Evolutionary conservation across 805 yeast species (phyloP), one percentile per base, ranked within the genome.

Genomic region (Scheffersomyces spartinae): DNA sequence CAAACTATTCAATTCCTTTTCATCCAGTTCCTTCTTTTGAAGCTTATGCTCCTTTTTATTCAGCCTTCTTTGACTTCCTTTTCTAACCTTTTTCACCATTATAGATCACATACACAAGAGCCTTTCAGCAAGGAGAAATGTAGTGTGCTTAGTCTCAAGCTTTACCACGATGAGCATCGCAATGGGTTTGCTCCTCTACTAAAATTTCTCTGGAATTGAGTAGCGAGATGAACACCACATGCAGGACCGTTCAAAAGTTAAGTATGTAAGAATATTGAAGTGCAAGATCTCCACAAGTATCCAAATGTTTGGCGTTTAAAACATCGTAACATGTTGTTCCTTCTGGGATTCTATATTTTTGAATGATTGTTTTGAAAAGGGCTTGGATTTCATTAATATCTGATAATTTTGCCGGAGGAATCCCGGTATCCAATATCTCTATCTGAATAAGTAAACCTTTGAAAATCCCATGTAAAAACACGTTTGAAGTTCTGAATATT

Each of bases 391-490:
- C 38, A 23, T 13, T 30, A 30, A 19, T 33, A 36, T 8, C 22
- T 13, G n/a, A 32, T 29, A n/a, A 25, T 32, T 18, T 29, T 23
- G 24, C 36, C 41, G 8, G 20, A 13, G 13, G 26, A 19, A 5
- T 18, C 21, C 7, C 21, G 23, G 12, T 9, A 24, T 2, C 31
- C 13, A 9, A 26, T 10, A 53, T 60, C 30, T 68, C 76, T 3
- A 76, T 58, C 37, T 76, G 79, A 15, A 81, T 64, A 18, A 81
- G 44, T 18, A 81, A 61, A 0, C 85, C 85, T 32, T 75, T 68
- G 55, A 78, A 81, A 11, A 61, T 61, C 1, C 94, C 93, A 42
- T 79, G 85, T 9, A 80, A 58, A 25, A 74, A 72, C 20, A 81
- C 71, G 42, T 81, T 82, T 21, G 81, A 74, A 0, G 85, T 68